Base-by-base conservation (phyloP, 345 rosid genomes). In the Moringa oleifera region DNA sequence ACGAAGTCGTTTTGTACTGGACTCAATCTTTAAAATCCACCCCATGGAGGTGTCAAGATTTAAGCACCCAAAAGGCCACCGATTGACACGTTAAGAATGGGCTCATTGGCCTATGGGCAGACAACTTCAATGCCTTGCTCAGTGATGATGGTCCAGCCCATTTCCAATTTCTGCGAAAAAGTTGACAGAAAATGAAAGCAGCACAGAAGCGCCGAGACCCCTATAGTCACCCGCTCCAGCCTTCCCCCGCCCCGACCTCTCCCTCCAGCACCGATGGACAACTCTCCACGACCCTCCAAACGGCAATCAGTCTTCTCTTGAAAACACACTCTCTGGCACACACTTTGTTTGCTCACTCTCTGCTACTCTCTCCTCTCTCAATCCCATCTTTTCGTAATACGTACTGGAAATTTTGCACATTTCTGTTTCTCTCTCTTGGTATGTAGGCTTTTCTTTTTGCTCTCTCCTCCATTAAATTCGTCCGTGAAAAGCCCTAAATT, bases 401-500 rank as follows among this genome's bases (percentile, higher is more conserved):
- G 17, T 11, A 11, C 47, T 4, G 47, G 37, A 33, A 41, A 16
- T 7, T 41, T 41, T 15, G 12, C 9, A 4, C 47, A 5, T 19
- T 15, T 45, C 21, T 10, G 7, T 45, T 16, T 3, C 11, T 20
- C 24, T 25, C 24, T 24, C 37, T 49, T 24, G 59, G 55, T 61
- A 60, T 18, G 54, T 47, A 10, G 20, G 19, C 22, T 10, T 20
- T 10, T 11, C n/a, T 18, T 36, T 1, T 19, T 60, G 47, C 23
- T 58, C 0, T 56, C 23, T 23, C 25, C 9, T 55, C 13, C 16
- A 15, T 25, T 20, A 0, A 22, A 9, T 0, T 53, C 18, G 10
- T 55, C 7, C 16, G 5, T 13, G 18, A 1, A 18, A 55, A 64
- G 55, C 68, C 60, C 68, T 55, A 55, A 16, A 54, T 51, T 5